Evolutionary conservation across 768 basidiomycete species (phyloP), one percentile per base, ranked within the genome.

Genomic region (Lyophyllum decastes): DNA sequence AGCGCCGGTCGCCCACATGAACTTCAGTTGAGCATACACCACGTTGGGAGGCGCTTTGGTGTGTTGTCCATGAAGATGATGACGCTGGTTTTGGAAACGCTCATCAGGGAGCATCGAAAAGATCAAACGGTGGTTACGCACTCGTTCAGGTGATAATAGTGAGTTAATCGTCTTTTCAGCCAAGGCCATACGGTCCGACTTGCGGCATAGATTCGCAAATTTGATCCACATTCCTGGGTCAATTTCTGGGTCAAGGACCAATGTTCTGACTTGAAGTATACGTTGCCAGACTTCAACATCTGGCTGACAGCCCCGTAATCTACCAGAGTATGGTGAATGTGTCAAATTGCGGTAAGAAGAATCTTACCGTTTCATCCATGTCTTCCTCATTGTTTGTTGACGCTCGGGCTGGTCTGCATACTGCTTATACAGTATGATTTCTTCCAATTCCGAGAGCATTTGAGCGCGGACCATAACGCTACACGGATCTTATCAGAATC

Each of bases 231-330:
- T 98, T 46, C 91, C 84, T 44, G 92, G 93, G 68, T 98, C 95
- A 61, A 97, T 94, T 61, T 92, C 92, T 0, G 97, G 96, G 44
- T 86, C 91, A 25, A 98, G 79, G 21, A 99, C 95, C 52, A 98
- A 81, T 0, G 95, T 94, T 52, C 97, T 85, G 49, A 99, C 94
- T 78, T 98, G 96, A 9, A 99, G 78, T 53, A 98, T 92, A 19
- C 96, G 87, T 70, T 98, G 97, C 97, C 97, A 99, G 4, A 97
- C 94, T 73, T 99, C 97, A 33, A 98, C 96, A 66, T 98, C 97
- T 22, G 94, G 93, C 68, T 98, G 95, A 73, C 95, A 98, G 1
- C 95, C 97, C 76, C 93, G 89, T 40, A 99, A 73, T 58, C 95
- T 95, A 59, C 94, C 58, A 41, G 4, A 45, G 4, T 46, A 12